These are phyloP conservation scores for Neocallimastix lanati DNA, from an alignment of 192 early-diverging fungal species.

Conservation along the genomic window DNA sequence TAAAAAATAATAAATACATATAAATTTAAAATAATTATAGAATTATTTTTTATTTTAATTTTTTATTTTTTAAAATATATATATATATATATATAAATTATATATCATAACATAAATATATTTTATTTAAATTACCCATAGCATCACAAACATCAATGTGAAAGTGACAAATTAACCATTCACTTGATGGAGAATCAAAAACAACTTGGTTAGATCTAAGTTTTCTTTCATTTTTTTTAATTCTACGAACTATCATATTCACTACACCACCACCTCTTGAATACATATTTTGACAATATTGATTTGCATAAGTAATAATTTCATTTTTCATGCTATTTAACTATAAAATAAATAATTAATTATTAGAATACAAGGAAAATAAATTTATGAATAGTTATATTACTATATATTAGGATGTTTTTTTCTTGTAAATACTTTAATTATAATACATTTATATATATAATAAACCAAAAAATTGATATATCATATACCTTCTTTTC, in stretches of 20 bases:
- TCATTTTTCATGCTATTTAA: slow-evolving; percentile 13
- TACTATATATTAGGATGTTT: too few species aligned
- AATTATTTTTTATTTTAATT: not conserved
- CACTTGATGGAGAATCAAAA: slow-evolving; percentile 4
- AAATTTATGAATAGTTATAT: too few species aligned
- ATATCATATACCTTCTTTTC: slow-evolving; percentile 6
- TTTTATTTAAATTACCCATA: slow-evolving; percentile 29
- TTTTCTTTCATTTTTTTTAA: not conserved
- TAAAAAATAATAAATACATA: too few species aligned
- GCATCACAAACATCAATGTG: slow-evolving; percentile 62
- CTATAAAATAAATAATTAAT: not conserved
- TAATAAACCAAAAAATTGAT: not conserved
- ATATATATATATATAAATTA: too few species aligned
- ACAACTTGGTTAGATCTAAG: not conserved
- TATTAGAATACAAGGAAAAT: too few species aligned
- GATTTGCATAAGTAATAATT: slow-evolving; percentile 35
- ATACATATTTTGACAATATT: slow-evolving; percentile 43
- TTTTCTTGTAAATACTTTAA: too few species aligned
- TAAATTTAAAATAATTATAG: not conserved
- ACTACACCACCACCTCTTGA: slow-evolving; percentile 32
- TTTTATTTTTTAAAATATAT: too few species aligned
- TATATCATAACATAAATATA: too few species aligned
- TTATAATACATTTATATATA: not conserved
- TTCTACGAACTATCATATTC: not conserved
- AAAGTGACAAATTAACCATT: slow-evolving; percentile 56